phyloP scores from a whole-genome alignment of 2,329 filamentous ascomycete species.

The Trematosphaeria pertusa region DNA sequence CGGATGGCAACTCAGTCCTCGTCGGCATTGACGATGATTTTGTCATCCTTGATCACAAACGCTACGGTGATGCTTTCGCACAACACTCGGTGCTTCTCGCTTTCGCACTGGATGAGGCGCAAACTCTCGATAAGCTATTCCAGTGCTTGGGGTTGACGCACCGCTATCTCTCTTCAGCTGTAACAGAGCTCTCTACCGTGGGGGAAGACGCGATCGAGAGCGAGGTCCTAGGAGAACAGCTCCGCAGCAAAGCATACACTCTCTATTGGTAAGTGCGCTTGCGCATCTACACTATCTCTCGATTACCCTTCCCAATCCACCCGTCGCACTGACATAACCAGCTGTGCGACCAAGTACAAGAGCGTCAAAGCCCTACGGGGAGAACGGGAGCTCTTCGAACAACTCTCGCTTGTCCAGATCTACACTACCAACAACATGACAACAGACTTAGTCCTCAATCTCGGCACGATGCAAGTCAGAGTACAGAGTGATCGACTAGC shows the following conservation, averaged over 20 bases:
- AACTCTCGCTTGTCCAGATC: conserved; percentile 10
- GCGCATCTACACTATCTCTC: not conserved
- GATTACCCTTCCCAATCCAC: not conserved
- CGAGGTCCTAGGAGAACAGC: conserved; percentile 6
- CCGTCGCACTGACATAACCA: conserved; percentile 18
- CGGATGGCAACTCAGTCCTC: conserved; percentile 6
- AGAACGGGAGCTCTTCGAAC: conserved; percentile 16
- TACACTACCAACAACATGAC: conserved; percentile 16
- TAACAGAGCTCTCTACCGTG: conserved; percentile 19
- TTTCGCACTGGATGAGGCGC: conserved; percentile 21
- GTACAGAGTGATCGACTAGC: conserved; percentile 21
- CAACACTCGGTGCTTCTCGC: conserved; percentile 16
- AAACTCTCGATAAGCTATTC: conserved; percentile 23
- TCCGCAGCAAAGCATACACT: conserved; percentile 24
- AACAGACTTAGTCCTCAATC: conserved; percentile 18
- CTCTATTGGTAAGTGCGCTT: conserved; percentile 26
- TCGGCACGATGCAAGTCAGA: conserved; percentile 1
- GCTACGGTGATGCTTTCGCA: conserved; percentile 19
- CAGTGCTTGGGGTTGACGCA: conserved; percentile 10
- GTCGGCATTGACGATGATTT: conserved; percentile 20
- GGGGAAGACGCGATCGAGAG: conserved; percentile 10
- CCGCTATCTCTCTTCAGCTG: conserved; percentile 23
- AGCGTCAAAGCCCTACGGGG: conserved; percentile 24
- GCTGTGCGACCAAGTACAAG: conserved; percentile 32
- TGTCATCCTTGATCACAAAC: conserved; percentile 21